Evolutionary conservation across 176 grass and related monocot species (phyloP).

Genomic region (Juncus inflexus): DNA sequence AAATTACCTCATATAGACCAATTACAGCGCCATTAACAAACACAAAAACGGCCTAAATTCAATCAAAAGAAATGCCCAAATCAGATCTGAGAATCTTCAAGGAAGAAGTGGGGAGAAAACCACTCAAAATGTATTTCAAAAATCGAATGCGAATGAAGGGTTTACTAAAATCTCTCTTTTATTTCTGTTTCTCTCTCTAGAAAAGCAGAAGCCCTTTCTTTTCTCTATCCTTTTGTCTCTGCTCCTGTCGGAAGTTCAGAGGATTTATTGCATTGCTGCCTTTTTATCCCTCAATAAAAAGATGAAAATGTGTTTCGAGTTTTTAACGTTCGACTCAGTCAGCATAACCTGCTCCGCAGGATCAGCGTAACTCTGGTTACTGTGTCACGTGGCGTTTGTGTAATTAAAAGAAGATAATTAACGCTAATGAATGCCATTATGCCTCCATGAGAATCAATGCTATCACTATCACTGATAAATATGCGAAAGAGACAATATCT

Average conservation of each 20-base stretch:
- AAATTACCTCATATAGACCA: neutral
- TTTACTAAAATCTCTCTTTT: conserved; percentile 19
- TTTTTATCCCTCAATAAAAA: neutral
- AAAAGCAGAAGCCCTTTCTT: conserved; percentile 19
- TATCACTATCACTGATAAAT: no score
- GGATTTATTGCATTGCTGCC: conserved; percentile 3
- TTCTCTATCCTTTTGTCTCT: conserved; percentile 24
- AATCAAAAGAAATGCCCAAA: neutral
- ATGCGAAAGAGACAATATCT: no score
- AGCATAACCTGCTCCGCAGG: neutral
- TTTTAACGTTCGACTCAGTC: conserved; percentile 16
- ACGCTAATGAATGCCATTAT: no score
- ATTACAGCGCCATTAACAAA: conserved; percentile 4
- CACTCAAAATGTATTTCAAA: conserved; percentile 9
- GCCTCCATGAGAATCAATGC: no score
- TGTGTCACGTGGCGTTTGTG: neutral
- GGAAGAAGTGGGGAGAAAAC: conserved; percentile 4
- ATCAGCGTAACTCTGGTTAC: neutral
- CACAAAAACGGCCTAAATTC: neutral
- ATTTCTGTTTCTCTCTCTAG: neutral
- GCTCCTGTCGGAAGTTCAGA: conserved; percentile 1
- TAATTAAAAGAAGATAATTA: neutral
- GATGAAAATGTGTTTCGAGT: neutral
- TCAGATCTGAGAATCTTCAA: conserved; percentile 23
- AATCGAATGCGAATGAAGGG: neutral